phyloP scores from a whole-genome alignment of 2,329 filamentous ascomycete species.

The Talaromyces funiculosus region DNA sequence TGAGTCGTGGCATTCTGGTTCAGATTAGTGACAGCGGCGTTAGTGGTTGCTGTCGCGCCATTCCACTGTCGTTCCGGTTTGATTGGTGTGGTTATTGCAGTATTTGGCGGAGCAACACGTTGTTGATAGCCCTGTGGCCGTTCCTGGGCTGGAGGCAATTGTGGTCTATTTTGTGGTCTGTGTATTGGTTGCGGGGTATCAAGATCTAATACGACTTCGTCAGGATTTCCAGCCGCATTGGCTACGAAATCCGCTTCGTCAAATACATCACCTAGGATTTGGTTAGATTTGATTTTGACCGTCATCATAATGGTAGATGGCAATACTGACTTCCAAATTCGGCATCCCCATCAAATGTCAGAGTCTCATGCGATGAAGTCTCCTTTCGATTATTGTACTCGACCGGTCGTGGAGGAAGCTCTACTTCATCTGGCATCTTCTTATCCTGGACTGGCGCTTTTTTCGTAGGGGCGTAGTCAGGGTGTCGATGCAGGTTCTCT shows the following conservation, averaged over 20 bases:
- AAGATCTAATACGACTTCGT: slow-evolving; percentile 61
- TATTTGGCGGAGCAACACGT: slow-evolving; percentile 19
- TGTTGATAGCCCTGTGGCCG: slow-evolving; percentile 19
- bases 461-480: slow-evolving; percentile 61
- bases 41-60: slow-evolving; percentile 18
- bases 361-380: slow-evolving; percentile 22
- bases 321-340: slow-evolving; percentile 39
- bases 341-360: slow-evolving; percentile 34
- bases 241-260: slow-evolving; percentile 73
- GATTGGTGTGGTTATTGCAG: slow-evolving; percentile 32
- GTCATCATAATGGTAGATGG: not conserved
- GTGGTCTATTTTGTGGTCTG: slow-evolving; percentile 19
- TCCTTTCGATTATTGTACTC: slow-evolving; percentile 24
- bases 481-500: slow-evolving; percentile 73
- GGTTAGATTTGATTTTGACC: not conserved
- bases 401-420: slow-evolving; percentile 32
- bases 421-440: slow-evolving; percentile 42
- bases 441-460: slow-evolving; percentile 45
- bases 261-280: slow-evolving; percentile 52
- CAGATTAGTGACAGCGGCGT: slow-evolving; percentile 13
- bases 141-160: slow-evolving; percentile 16
- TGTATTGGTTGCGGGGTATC: slow-evolving; percentile 24
- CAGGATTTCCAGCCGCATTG: slow-evolving; percentile 63
- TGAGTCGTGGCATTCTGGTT: not conserved
- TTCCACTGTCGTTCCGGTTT: slow-evolving; percentile 31